Evolutionary conservation across 805 yeast genomes (phyloP), one percentile per base, ranked within the genome.

Genomic region (Candida anglica): DNA sequence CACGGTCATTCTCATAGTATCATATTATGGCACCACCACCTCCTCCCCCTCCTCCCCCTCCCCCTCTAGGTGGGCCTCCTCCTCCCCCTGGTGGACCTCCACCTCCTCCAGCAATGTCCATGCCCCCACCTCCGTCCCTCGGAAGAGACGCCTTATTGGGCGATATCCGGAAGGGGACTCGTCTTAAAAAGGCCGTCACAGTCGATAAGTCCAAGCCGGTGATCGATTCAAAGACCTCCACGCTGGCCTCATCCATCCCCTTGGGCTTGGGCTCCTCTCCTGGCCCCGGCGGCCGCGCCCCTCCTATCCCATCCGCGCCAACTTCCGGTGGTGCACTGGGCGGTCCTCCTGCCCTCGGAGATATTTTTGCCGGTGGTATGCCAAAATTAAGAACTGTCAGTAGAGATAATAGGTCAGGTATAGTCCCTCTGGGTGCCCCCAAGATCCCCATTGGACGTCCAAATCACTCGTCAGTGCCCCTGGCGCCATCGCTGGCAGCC

Each of bases 311-410:
- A 6, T 20, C 43, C 7, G 15, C 48, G 14, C 56, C 60, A n/a
- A 23, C 50, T 3, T n/a, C 17, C 23, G 22, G 24, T n/a, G 32
- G 32, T 10, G 27, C 25, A 6, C 11, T 11, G 9, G 23, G 23
- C 10, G 40, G 49, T 6, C 43, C 59, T 9, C 47, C 58, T 7
- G 60, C 69, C 11, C 36, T 81, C 44, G 86, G 84, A 13, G 82
- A 79, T 33, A 67, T 81, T 11, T 79, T 81, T 58, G 87, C 93
- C 3, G 86, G 82, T 5, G 94, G 94, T 1, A 69, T 86, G 57
- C 93, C 94, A 6, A 81, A 81, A 48, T 65, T 85, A 40, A 77
- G 73, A 33, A 53, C 56, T 27, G 53, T 50, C 6, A 39, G 41
- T 19, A 51, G 46, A 20, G 69, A 66, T 39, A 65, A 63, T 39